Percentiles rank a stretch among this genome's conserved stretches.
Conservation (phyloP, 768 basidiomycete genomes). For the Dentipellis sp. region DNA sequence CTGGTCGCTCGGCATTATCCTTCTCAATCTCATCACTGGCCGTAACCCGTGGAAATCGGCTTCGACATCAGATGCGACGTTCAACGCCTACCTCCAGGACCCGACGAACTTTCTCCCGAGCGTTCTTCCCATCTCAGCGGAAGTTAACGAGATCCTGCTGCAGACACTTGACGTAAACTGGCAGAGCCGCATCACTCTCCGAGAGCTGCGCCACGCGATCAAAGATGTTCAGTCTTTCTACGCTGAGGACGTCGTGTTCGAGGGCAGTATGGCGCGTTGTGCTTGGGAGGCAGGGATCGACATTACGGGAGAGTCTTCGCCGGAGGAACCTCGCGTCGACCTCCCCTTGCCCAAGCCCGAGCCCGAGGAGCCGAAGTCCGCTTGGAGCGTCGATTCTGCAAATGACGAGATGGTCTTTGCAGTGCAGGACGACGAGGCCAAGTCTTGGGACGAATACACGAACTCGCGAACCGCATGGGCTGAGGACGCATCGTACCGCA, state of each 20-base stretch:
- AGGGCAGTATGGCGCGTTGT: slow-evolving; percentile 72
- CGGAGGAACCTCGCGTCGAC: slow-evolving; percentile 23
- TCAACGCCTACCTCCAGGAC: slow-evolving; percentile 76
- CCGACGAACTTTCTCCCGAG: slow-evolving; percentile 73
- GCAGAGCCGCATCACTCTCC: slow-evolving; percentile 24
- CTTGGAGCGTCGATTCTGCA: slow-evolving; percentile 46
- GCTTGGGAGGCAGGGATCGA: slow-evolving; percentile 70
- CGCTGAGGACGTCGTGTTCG: slow-evolving; percentile 65
- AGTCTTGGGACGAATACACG: slow-evolving; percentile 9
- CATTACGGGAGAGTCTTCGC: slow-evolving; percentile 39
- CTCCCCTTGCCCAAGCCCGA: slow-evolving; percentile 48
- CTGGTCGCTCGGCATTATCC: slow-evolving; percentile 94
- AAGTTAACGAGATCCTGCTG: slow-evolving; percentile 25
- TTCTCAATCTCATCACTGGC: slow-evolving; percentile 91
- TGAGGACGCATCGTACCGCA: slow-evolving; percentile 7
- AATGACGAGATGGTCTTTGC: slow-evolving; percentile 16
- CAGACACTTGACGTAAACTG: slow-evolving; percentile 26
- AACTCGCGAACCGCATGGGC: slow-evolving; percentile 12
- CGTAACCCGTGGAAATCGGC: slow-evolving; percentile 97
- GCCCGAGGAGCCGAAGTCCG: slow-evolving; percentile 39
- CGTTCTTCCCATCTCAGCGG: slow-evolving; percentile 28
- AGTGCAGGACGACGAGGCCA: slow-evolving; percentile 5
- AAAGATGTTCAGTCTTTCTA: slow-evolving; percentile 57
- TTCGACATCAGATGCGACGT: slow-evolving; percentile 73
- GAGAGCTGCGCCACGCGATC: slow-evolving; percentile 48